Evolutionary conservation across 1,139 yeast genomes (phyloP), one percentile per base, ranked within the genome.

Genomic region (Candida frijolesensis): DNA sequence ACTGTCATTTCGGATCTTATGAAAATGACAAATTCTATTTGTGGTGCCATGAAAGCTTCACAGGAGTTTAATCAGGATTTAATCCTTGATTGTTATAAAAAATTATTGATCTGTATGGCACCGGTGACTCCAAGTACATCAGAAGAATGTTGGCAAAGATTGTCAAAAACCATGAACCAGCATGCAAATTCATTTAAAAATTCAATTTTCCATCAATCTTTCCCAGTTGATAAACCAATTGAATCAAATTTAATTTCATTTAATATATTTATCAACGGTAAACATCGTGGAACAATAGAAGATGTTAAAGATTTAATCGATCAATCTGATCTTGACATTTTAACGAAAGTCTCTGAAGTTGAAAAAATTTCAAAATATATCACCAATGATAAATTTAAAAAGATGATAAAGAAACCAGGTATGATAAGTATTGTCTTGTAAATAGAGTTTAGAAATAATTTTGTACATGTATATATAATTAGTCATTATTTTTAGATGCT

Each of bases 1-100:
- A 92, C 97, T 0, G 83, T 90, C 5, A 80, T 94, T 30, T 89
- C 97, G 0, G 96, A 90, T 62, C 87, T 84, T 62, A 94, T 91
- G 97, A 94, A 91, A 60, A 67, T 87, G 48, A 87, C 96, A 1
- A 85, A 85, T 57, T 58, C 75, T 1, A 62, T 91, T 9, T 61
- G 67, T 1, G 60, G 65, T 12, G 78, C 80, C 0, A 38, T 71
- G 6, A 78, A 78, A 51, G 39, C 58, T 0, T 52, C 59, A 1
- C 50, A 60, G 4, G 39, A 62, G 14, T 65, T 70, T 11, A 63
- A 65, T 8, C 60, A 74, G 0, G 63, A 61, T 0, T 68, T 67
- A 42, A 62, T 61, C 54, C 60, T 56, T 47, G 79, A 80, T 47
- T 71, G 82, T 0, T 78, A 78, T 54, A 72, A 76, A 57, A 82